These are phyloP conservation scores for Rhynchospora pubera DNA, from an alignment of 176 grass and related monocot genomes.

Conservation along the genomic window DNA sequence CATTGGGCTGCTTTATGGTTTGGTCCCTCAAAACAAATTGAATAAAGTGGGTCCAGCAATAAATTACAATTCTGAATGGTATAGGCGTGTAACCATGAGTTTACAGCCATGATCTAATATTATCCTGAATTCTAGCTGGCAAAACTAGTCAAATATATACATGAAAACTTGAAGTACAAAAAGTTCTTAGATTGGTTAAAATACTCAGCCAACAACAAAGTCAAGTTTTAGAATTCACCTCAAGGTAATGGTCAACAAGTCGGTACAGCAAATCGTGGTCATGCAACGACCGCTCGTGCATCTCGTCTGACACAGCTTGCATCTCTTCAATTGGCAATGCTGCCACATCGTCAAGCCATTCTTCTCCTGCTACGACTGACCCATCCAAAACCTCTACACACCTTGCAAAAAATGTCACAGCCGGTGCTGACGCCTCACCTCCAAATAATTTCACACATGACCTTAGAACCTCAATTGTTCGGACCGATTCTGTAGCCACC, in stretches of 20 bases:
- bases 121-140: background rate
- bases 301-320: conserved; percentile 38
- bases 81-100: background rate
- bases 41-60: background rate
- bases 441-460: conserved; percentile 41
- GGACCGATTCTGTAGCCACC: conserved; percentile 43
- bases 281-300: conserved; percentile 44
- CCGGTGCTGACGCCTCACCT: conserved; percentile 27
- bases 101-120: background rate
- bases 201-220: background rate
- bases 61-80: background rate
- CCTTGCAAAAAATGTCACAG: conserved; percentile 40
- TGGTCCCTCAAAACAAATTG: background rate
- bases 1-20: background rate
- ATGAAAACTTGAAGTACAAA: background rate
- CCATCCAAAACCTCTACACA: conserved; percentile 62
- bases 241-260: conserved; percentile 64
- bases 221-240: conserved; percentile 33
- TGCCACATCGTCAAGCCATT: conserved; percentile 65
- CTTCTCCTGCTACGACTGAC: conserved; percentile 14
- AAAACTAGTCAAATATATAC: background rate
- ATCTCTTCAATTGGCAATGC: conserved; percentile 43
- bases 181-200: background rate
- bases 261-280: conserved; percentile 90
- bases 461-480: conserved; percentile 36